phyloP scores from a whole-genome alignment of 176 grass and related monocot species.

The Paspalum notatum region DNA sequence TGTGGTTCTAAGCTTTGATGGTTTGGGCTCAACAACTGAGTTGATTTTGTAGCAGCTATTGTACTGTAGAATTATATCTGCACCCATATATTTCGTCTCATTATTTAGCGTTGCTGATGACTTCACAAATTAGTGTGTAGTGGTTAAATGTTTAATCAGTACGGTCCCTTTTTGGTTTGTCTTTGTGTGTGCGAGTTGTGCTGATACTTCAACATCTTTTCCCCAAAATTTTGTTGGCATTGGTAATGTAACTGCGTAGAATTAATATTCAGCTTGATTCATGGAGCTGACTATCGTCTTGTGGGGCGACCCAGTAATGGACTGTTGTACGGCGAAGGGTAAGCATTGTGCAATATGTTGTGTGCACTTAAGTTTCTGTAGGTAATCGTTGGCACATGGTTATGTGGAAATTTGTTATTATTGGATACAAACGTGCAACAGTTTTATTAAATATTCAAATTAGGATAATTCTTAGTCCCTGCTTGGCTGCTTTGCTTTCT shows the following conservation, averaged over 20 bases:
- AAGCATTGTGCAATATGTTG: not conserved
- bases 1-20: not conserved
- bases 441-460: not conserved
- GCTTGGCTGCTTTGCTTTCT: not conserved
- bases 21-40: not conserved
- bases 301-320: too few relatives aligned
- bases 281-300: not conserved
- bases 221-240: not conserved
- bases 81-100: too few relatives aligned
- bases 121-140: not conserved
- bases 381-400: not conserved
- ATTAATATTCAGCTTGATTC: not conserved
- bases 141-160: not conserved
- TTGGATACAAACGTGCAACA: not conserved
- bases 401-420: constrained; percentile 7
- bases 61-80: not conserved
- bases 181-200: not conserved
- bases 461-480: not conserved
- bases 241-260: not conserved
- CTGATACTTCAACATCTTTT: not conserved
- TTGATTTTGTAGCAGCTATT: not conserved
- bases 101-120: not conserved
- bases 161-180: not conserved
- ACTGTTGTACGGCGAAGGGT: not conserved
- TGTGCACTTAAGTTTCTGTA: not conserved